phyloP scores from a whole-genome alignment of 345 rosid genomes.

The Populus nigra region DNA sequence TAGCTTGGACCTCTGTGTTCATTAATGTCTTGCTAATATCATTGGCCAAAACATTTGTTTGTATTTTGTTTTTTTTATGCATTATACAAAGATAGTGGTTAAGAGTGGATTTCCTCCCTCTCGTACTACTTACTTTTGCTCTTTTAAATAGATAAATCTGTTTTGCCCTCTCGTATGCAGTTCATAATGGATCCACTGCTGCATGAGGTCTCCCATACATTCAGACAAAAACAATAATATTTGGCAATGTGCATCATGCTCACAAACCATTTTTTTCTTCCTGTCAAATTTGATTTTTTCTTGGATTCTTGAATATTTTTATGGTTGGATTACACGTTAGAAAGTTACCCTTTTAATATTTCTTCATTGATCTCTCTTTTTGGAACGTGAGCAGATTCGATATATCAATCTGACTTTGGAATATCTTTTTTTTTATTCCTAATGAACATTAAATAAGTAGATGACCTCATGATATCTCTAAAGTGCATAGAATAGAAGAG shows the following conservation, averaged over 20 bases:
- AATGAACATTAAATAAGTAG: no score
- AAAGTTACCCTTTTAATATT: not conserved
- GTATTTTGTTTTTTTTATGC: not conserved
- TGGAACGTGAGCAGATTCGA: not conserved
- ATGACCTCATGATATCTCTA: no score
- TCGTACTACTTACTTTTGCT: not conserved
- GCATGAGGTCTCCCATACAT: no score
- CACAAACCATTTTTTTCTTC: not conserved
- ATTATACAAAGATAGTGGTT: constrained; percentile 12
- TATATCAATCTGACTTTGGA: not conserved
- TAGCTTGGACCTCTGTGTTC: not conserved
- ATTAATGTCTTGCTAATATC: not conserved
- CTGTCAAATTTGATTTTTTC: not conserved
- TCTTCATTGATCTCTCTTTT: not conserved
- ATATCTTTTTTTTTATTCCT: not conserved
- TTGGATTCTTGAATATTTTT: not conserved
- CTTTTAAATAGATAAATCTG: not conserved
- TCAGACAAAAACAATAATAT: no score
- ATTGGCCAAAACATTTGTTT: not conserved
- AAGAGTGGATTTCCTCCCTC: not conserved
- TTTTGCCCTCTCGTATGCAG: not conserved
- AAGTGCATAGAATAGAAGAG: no score
- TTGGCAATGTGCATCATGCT: no score
- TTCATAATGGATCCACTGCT: not conserved
- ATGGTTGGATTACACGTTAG: not conserved